These are phyloP conservation scores for Dothistroma septosporum DNA, from an alignment of 2,329 filamentous ascomycete genomes.

Conservation along the genomic window DNA sequence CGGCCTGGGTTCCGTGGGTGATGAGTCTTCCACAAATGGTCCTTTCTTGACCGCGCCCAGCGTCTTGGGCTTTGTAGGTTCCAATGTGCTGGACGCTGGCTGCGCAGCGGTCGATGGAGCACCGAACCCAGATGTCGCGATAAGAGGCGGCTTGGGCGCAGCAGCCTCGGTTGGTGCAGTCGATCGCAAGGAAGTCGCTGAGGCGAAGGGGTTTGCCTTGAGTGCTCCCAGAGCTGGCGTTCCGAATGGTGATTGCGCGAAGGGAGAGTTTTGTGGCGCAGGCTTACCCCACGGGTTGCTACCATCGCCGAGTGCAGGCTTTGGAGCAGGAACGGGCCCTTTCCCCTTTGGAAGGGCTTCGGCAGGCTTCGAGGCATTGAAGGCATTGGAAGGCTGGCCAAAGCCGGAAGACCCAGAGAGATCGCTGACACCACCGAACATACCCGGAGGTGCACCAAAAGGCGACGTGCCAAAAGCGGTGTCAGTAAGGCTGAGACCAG, in stretches of 20 bases:
- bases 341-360: background rate
- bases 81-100: conserved; percentile 1
- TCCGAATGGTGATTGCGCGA: background rate
- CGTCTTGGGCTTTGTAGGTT: background rate
- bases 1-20: background rate
- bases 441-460: background rate
- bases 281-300: background rate
- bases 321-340: background rate
- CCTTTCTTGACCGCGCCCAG: background rate
- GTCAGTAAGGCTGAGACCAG: background rate
- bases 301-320: background rate
- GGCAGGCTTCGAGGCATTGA: conserved; percentile 4
- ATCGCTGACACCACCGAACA: background rate
- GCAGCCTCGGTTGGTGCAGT: background rate
- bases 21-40: background rate
- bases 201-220: background rate
- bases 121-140: background rate
- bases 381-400: conserved; percentile 13
- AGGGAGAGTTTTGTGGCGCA: background rate
- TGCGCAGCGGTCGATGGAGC: background rate
- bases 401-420: conserved; percentile 9
- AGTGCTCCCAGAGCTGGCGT: background rate
- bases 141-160: background rate
- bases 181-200: background rate
- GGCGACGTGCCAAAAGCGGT: background rate